Evolutionary conservation across 257 asterid genomes (phyloP).

Genomic region (Jaltomata sinuosa): DNA sequence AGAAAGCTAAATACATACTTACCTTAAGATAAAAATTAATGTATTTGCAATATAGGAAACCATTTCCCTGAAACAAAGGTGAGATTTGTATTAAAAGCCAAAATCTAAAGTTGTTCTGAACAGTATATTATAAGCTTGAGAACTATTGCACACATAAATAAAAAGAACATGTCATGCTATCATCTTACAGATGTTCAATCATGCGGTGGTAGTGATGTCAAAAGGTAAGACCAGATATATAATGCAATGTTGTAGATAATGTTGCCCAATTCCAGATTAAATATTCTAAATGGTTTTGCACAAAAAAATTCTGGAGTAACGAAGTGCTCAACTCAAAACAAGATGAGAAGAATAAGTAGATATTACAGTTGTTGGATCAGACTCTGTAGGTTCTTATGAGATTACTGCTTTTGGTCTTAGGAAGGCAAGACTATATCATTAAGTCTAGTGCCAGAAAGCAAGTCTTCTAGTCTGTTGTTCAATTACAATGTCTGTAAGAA

Average conservation of each 20-base stretch:
- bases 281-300: neutral
- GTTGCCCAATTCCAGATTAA: neutral
- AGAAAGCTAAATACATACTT: constrained; percentile 8
- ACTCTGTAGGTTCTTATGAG: neutral
- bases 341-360: neutral
- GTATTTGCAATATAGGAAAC: constrained; percentile 93
- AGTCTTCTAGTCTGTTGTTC: neutral
- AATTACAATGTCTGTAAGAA: neutral
- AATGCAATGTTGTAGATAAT: neutral
- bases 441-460: neutral
- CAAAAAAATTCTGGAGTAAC: neutral
- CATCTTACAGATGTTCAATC: neutral
- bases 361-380: neutral
- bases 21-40: constrained; percentile 92
- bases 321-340: neutral
- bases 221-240: neutral
- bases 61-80: constrained; percentile 84
- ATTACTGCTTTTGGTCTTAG: neutral
- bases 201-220: neutral
- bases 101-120: neutral
- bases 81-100: constrained; percentile 11
- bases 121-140: neutral
- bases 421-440: neutral
- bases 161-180: neutral
- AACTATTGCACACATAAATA: neutral